Evolutionary conservation across 2,329 filamentous ascomycete species (phyloP).

Genomic region (Dactylellina sp.): DNA sequence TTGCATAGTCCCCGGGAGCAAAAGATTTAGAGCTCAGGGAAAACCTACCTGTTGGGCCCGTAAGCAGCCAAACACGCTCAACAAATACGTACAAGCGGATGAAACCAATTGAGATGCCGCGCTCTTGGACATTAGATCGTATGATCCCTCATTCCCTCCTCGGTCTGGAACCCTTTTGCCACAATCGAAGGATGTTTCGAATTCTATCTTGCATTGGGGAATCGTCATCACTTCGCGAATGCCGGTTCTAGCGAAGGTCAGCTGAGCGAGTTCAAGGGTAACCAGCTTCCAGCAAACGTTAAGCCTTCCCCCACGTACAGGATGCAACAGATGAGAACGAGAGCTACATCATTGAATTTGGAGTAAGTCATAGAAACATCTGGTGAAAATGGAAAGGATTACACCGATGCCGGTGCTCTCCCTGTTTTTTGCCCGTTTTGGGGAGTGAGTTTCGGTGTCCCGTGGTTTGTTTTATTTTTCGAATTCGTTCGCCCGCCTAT

Average conservation of each 20-base stretch:
- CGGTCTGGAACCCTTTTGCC: constrained; percentile 32
- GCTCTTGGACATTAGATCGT: constrained; percentile 9
- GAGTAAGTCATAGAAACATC: not conserved
- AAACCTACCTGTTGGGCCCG: constrained; percentile 6
- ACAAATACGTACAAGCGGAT: not conserved
- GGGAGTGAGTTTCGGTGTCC: constrained; percentile 39
- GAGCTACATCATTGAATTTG: constrained; percentile 3
- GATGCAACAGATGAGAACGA: not conserved
- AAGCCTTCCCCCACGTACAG: constrained; percentile 17
- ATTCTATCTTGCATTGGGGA: constrained; percentile 12
- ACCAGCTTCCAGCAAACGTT: not conserved
- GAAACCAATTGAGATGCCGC: not conserved
- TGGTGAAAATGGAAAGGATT: not conserved
- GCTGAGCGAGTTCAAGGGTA: constrained; percentile 13
- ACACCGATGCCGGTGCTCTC: constrained; percentile 1
- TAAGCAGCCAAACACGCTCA: no score
- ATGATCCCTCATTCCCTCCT: constrained; percentile 18
- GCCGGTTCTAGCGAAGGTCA: constrained; percentile 15
- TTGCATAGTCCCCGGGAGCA: no score
- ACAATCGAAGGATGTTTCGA: constrained; percentile 27
- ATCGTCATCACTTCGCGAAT: constrained; percentile 36
- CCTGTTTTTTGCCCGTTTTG: constrained; percentile 16
- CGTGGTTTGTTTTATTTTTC: constrained; percentile 26
- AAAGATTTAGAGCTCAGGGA: not conserved
- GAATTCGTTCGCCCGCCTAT: not conserved